phyloP scores from a whole-genome alignment of 345 rosid species.

The Populus simonii region DNA sequence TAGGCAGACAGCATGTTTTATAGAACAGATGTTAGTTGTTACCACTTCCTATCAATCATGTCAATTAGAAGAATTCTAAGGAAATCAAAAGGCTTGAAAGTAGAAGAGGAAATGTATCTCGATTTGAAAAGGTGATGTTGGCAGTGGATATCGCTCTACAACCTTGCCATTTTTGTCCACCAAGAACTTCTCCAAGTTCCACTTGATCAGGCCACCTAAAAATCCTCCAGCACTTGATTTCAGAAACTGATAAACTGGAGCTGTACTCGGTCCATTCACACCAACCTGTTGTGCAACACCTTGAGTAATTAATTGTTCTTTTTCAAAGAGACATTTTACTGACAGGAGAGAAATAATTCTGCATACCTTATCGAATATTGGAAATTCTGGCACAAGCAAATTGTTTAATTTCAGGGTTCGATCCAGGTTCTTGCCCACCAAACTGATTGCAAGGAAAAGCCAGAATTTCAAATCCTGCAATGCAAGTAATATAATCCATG shows the following conservation, averaged over 20 bases:
- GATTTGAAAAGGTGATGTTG: constrained; percentile 35
- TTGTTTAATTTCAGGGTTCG: constrained; percentile 30
- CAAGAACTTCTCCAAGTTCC: constrained; percentile 35
- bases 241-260: constrained; percentile 32
- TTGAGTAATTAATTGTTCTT: background rate
- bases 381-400: constrained; percentile 33
- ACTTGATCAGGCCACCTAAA: constrained; percentile 25
- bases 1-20: background rate
- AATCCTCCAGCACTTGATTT: constrained; percentile 37
- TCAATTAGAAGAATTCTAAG: background rate
- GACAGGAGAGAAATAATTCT: background rate
- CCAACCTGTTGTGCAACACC: constrained; percentile 25
- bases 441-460: constrained; percentile 36
- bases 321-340: background rate
- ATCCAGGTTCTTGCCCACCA: constrained; percentile 35
- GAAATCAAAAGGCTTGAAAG: background rate
- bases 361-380: constrained; percentile 29
- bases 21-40: background rate
- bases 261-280: constrained; percentile 30
- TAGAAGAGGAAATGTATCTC: constrained; percentile 14
- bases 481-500: background rate
- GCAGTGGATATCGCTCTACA: constrained; percentile 27
- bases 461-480: constrained; percentile 30
- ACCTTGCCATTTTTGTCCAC: constrained; percentile 29
- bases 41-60: background rate